Base-by-base conservation (phyloP, 1,139 yeast species). In the Blastobotrys illinoisensis region DNA sequence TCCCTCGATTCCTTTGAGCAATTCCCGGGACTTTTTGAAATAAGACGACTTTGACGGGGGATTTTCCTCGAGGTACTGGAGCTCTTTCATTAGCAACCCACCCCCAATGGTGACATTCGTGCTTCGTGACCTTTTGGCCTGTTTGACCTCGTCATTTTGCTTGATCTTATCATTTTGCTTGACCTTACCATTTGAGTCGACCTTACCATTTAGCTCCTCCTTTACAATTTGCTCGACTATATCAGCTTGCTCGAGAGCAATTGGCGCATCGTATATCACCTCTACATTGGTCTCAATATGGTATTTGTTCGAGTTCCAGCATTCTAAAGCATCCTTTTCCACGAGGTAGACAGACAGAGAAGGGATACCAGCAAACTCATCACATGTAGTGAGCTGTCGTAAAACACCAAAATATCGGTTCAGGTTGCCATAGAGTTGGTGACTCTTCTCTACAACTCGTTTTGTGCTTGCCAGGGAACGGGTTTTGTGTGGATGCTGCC, bases 401-500 rank as follows among this genome's bases (percentile, higher is more conserved):
- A 81, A 65, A 59, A 80, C 76, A 0, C 80, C 89, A 16, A 86
- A 54, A 53, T 78, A 77, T 52, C 78, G 76, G 55, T 76, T 80
- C 1, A 85, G 54, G 0, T 77, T 56, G 62, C 13, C 80, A 76
- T 28, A 55, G 4, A 51, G 70, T 63, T 46, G 67, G 0, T 44
- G 45, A 14, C 51, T 45, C n/a, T 53, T 52, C 20, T 54, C 56
- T 16, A 61, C 56, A 23, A 65, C 58, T 20, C 70, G 58, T 23
- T 62, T 62, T 1, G 67, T 70, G 0, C 61, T 61, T 1, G 70
- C 62, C 3, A 86, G 82, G 64, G 81, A 88, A 47, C 90, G 73
- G 0, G 95, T 84, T 51, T 74, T 77, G 58, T 82, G 75, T 0
- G 86, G 76, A 67, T 87, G 93, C 62, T 88, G 95, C 80, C 88